phyloP scores from a whole-genome alignment of 2,329 filamentous ascomycete genomes.

The Colletotrichum eremochloae region DNA sequence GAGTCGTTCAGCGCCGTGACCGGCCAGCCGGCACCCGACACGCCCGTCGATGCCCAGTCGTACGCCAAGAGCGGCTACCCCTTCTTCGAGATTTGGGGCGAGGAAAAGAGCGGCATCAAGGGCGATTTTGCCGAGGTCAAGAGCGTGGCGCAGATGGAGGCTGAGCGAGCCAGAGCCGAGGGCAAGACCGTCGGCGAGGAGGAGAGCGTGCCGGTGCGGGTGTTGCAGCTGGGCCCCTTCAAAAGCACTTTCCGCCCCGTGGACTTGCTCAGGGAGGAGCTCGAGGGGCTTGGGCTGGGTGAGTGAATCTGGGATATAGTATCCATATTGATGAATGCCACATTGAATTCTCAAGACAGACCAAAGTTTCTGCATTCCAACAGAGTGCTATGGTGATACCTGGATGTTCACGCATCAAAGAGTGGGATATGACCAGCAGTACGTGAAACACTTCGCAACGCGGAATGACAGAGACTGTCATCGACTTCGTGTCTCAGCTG shows the following conservation, averaged over 20 bases:
- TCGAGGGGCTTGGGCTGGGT: not conserved
- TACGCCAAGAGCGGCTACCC: conserved; percentile 52
- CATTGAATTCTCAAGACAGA: not conserved
- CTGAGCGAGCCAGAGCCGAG: conserved; percentile 34
- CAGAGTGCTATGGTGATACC: not conserved
- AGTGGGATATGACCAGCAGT: not conserved
- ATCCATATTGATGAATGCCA: not conserved
- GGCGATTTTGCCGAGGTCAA: conserved; percentile 42
- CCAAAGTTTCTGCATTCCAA: not conserved
- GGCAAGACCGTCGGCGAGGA: conserved; percentile 32
- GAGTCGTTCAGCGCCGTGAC: conserved; percentile 52
- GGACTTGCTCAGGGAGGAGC: conserved; percentile 33
- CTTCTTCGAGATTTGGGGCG: conserved; percentile 51
- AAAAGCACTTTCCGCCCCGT: conserved; percentile 41
- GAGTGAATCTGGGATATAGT: not conserved
- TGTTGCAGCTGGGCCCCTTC: conserved; percentile 32
- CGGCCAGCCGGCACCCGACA: conserved; percentile 49
- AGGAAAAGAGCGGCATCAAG: conserved; percentile 42
- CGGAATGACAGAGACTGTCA: too few relatives aligned
- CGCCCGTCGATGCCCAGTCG: conserved; percentile 51
- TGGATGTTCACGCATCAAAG: not conserved
- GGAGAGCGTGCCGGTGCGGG: conserved; percentile 33
- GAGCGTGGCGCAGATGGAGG: conserved; percentile 43
- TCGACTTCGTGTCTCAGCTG: not conserved
- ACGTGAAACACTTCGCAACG: not conserved